Percentiles rank a stretch among this genome's conserved stretches.
These are phyloP conservation scores for Trypanosoma lewisi DNA, from an alignment of 208 protist species.

Conservation along the genomic window DNA sequence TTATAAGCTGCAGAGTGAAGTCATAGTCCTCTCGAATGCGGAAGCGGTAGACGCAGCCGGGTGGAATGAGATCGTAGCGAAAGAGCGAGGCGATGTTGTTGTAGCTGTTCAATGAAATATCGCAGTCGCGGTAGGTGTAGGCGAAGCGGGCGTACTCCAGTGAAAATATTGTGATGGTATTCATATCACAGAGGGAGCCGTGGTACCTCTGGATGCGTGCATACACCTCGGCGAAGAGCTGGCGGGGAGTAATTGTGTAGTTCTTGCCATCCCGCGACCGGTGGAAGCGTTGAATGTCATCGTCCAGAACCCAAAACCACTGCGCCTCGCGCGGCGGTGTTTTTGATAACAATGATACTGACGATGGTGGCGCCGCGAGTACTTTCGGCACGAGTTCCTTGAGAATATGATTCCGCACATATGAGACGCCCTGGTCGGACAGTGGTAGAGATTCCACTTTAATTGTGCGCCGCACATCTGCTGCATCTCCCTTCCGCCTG, in stretches of 20 bases:
- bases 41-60: conserved; percentile 62
- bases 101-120: conserved; percentile 76
- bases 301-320: conserved; percentile 83
- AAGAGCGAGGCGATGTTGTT: conserved; percentile 86
- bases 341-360: too few relatives aligned
- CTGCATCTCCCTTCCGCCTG: too few relatives aligned
- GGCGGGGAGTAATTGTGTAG: conserved; percentile 40
- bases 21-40: conserved; percentile 88
- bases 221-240: conserved; percentile 55
- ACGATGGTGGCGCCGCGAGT: conserved; percentile 22
- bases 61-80: conserved; percentile 60
- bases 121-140: conserved; percentile 36
- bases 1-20: conserved; percentile 85
- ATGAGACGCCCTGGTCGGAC: conserved; percentile 68
- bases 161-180: conserved; percentile 57
- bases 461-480: too few relatives aligned
- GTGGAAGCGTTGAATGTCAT: conserved; percentile 79
- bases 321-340: neutral
- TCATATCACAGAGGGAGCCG: conserved; percentile 10
- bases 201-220: conserved; percentile 27
- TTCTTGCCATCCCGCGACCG: conserved; percentile 36
- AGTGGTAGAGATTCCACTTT: conserved; percentile 59
- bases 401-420: conserved; percentile 86
- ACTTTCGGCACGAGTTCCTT: conserved; percentile 56
- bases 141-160: conserved; percentile 82